phyloP scores from a whole-genome alignment of 805 yeast genomes.

The Candida oleophila region DNA sequence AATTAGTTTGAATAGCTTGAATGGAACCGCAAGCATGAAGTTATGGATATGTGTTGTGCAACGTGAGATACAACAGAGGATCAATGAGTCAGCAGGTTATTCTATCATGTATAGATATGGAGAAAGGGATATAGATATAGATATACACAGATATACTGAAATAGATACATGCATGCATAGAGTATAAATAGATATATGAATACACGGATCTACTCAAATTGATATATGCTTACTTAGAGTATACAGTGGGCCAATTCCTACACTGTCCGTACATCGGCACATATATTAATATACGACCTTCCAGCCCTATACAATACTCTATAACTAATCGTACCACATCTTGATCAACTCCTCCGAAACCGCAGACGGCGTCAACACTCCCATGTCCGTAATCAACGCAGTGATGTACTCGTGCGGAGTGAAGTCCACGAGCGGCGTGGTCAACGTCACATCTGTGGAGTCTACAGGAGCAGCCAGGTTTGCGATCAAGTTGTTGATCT shows the following conservation, averaged over 20 bases:
- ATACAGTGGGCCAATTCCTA: too few species aligned
- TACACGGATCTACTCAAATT: too few species aligned
- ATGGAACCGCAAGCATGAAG: too few species aligned
- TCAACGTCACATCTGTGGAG: slow-evolving; percentile 11
- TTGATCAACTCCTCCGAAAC: slow-evolving; percentile 98
- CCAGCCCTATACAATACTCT: neutral
- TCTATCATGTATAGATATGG: too few species aligned
- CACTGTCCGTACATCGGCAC: neutral
- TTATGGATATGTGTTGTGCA: too few species aligned
- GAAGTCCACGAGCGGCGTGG: slow-evolving; percentile 64
- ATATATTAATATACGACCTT: neutral
- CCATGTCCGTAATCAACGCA: slow-evolving; percentile 92
- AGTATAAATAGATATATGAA: neutral
- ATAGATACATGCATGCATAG: neutral
- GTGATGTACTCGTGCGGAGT: slow-evolving; percentile 96
- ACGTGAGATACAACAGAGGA: too few species aligned
- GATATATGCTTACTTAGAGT: too few species aligned
- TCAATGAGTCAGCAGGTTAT: too few species aligned
- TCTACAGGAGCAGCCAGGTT: slow-evolving; percentile 7
- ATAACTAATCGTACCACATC: slow-evolving; percentile 85
- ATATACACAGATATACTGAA: too few species aligned
- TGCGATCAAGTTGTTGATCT: slow-evolving; percentile 22
- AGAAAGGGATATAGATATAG: too few species aligned
- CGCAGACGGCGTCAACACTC: slow-evolving; percentile 95
- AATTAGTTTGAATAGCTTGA: too few species aligned